A percentile compares a stretch with the other conserved stretches of the same genome.
phyloP scores from a whole-genome alignment of 2,329 filamentous ascomycete species.

The Epichloe elymi region DNA sequence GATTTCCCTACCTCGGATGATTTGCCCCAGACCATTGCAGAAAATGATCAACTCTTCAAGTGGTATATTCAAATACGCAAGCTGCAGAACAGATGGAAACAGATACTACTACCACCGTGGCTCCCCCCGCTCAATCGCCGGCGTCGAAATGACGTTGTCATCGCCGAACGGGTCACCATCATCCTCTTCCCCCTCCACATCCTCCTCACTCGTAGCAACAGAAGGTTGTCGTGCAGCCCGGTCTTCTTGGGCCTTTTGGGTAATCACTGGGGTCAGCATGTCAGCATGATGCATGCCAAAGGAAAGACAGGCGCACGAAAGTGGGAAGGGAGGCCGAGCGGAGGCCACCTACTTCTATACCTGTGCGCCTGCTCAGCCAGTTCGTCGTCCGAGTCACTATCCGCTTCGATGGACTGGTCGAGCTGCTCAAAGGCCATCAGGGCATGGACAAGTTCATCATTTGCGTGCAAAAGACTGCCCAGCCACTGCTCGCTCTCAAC shows the following conservation, averaged over 20 bases:
- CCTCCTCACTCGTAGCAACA: constrained; percentile 24
- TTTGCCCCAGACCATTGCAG: too few species aligned
- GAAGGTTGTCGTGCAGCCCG: constrained; percentile 9
- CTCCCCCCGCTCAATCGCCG: constrained; percentile 16
- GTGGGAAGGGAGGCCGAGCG: not conserved
- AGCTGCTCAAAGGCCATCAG: constrained; percentile 92
- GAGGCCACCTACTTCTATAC: constrained; percentile 36
- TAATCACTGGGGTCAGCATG: constrained; percentile 28
- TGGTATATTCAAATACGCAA: too few species aligned
- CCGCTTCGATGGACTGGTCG: constrained; percentile 69
- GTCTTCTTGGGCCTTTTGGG: constrained; percentile 36
- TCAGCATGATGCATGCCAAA: not conserved
- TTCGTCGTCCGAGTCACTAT: constrained; percentile 58
- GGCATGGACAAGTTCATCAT: constrained; percentile 88
- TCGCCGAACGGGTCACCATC: constrained; percentile 85
- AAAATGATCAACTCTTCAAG: too few species aligned
- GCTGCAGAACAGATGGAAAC: too few species aligned
- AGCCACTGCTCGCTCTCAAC: constrained; percentile 88
- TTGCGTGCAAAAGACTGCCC: constrained; percentile 79
- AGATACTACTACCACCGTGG: constrained; percentile 17
- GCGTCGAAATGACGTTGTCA: constrained; percentile 49
- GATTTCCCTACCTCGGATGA: too few species aligned
- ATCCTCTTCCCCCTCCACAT: constrained; percentile 56
- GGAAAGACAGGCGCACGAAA: constrained; percentile 12
- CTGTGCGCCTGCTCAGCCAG: constrained; percentile 52